Evolutionary conservation across 495 filamentous ascomycete species (phyloP).

Genomic region (Hyaloscypha hepaticicola): DNA sequence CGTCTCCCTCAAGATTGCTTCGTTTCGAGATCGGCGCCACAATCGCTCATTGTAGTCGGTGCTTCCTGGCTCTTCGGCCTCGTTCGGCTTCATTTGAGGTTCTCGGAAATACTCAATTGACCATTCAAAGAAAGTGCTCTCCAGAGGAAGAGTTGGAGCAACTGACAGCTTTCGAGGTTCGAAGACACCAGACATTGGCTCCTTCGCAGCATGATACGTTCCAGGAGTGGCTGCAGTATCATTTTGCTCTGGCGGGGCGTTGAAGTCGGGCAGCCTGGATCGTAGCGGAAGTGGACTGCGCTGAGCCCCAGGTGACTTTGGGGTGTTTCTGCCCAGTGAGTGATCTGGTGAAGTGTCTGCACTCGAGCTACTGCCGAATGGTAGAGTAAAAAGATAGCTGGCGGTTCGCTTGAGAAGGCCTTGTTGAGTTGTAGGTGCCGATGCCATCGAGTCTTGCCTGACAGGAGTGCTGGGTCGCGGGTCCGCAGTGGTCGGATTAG

Average conservation of each 20-base stretch:
- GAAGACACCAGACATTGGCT: constrained; percentile 74
- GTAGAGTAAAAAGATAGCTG: constrained; percentile 52
- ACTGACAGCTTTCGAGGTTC: constrained; percentile 55
- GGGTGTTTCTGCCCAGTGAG: constrained; percentile 28
- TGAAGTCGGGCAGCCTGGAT: constrained; percentile 66
- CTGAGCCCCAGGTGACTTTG: constrained; percentile 32
- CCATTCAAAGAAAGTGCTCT: constrained; percentile 88
- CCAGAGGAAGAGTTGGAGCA: constrained; percentile 65
- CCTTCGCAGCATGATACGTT: constrained; percentile 72
- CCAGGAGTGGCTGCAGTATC: constrained; percentile 66
- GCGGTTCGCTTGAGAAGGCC: constrained; percentile 52
- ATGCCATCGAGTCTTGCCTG: constrained; percentile 37
- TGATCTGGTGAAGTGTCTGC: constrained; percentile 34
- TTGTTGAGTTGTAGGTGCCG: constrained; percentile 44
- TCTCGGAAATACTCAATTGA: constrained; percentile 98
- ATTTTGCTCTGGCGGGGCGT: constrained; percentile 70
- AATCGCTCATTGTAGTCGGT: constrained; percentile 95
- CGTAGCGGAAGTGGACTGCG: constrained; percentile 40
- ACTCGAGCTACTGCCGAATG: constrained; percentile 51
- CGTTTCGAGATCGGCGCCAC: constrained; percentile 91
- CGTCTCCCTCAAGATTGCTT: constrained; percentile 84
- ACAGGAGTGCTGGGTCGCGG: constrained; percentile 43
- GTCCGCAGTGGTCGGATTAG: constrained; percentile 40
- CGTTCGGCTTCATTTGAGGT: constrained; percentile 95
- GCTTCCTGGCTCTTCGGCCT: constrained; percentile 94